Percentiles rank a stretch among this genome's conserved stretches.
Evolutionary conservation across 1,139 yeast species (phyloP).

Genomic region (Pichia norvegensis): DNA sequence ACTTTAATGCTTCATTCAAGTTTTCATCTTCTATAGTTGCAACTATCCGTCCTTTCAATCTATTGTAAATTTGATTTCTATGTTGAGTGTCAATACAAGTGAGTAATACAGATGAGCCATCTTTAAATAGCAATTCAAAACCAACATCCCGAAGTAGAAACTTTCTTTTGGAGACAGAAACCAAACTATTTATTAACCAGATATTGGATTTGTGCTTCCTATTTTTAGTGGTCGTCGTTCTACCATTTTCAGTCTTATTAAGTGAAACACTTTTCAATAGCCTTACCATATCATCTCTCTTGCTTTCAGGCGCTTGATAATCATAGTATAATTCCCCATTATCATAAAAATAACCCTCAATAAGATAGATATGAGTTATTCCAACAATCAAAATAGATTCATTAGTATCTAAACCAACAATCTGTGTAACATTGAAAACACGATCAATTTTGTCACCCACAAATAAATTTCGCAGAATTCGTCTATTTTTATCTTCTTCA

Average conservation of each 20-base stretch:
- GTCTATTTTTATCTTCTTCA: conserved; percentile 64
- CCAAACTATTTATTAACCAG: conserved; percentile 33
- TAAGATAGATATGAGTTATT: conserved; percentile 50
- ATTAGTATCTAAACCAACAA: conserved; percentile 62
- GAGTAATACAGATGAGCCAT: conserved; percentile 59
- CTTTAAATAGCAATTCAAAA: conserved; percentile 62
- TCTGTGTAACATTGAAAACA: conserved; percentile 68
- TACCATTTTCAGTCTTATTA: conserved; percentile 28
- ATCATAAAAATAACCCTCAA: conserved; percentile 59
- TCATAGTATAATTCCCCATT: conserved; percentile 57
- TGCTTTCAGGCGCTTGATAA: conserved; percentile 52
- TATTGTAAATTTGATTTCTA: conserved; percentile 49
- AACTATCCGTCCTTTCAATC: conserved; percentile 40
- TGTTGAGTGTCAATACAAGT: conserved; percentile 46
- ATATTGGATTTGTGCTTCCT: conserved; percentile 15
- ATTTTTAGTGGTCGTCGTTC: conserved; percentile 28
- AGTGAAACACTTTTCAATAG: conserved; percentile 36
- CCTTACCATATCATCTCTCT: conserved; percentile 60
- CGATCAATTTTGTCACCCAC: conserved; percentile 64
- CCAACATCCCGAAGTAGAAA: conserved; percentile 74
- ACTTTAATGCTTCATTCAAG: conserved; percentile 42
- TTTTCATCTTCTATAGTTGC: conserved; percentile 42
- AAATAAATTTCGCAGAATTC: conserved; percentile 58
- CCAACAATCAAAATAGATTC: conserved; percentile 74
- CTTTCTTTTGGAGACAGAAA: conserved; percentile 62